Evolutionary conservation across 1,284 basidiomycete genomes (phyloP), one percentile per base, ranked within the genome.

Genomic region (Melampsora occidentalis): DNA sequence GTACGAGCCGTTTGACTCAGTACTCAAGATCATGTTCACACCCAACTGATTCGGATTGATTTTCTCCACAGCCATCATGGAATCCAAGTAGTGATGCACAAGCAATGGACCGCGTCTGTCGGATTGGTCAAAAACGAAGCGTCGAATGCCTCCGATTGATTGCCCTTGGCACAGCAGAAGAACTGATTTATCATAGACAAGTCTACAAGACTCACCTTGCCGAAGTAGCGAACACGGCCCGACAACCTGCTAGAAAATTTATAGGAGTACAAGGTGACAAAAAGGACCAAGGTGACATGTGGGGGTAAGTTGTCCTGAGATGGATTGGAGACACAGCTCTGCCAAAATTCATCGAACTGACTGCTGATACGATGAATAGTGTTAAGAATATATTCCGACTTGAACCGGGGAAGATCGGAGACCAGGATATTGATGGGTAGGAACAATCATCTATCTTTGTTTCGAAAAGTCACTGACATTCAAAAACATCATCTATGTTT

Each of bases 81-180:
- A 75, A 75, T 61, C 71, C 71, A 16, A 68, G 64, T 46, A 65
- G 48, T 49, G 71, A 75, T 51, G 71, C 63, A 12, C 71, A 75
- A 75, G 71, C 71, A 49, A 67, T 75, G 71, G 65, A 75, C 53
- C 49, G 71, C 42, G 71, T 75, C 28, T 62, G 65, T 28, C 71
- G 71, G 5, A 75, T 75, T 67, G 71, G 71, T 39, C 71, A 75
- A 49, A 66, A 75, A 53, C 48, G 64, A 14, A 53, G 25, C 25
- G 71, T 75, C 59, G 71, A 75, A 75, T 75, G 71, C 28, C 64
- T 75, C n/a, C 48, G 71, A 22, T 57, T 75, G 64, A 75, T 75
- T 6, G 64, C 64, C 16, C 39, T 65, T 22, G 71, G 71, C 33
- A 57, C 71, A 18, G 65, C 71, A 2, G 71, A 75, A 35, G 71